These are phyloP conservation scores for Ulota crispa DNA, from an alignment of 225 moss, liverwort and hornwort species.

Conservation along the genomic window DNA sequence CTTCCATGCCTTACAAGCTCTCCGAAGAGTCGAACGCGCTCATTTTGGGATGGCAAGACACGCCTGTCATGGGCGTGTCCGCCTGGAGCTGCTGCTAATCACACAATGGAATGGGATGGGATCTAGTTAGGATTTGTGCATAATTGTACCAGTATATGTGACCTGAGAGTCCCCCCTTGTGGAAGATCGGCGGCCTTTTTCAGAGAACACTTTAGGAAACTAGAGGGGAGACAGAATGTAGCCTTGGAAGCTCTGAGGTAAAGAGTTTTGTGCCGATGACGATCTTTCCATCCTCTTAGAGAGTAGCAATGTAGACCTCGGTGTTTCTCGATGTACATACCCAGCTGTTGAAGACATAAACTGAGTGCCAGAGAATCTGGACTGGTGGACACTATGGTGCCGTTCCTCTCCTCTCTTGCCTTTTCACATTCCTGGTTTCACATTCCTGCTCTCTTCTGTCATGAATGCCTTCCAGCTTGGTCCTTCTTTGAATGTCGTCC, in stretches of 20 bases:
- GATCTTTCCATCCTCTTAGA: slow-evolving; percentile 34
- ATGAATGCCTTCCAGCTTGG: slow-evolving; percentile 1
- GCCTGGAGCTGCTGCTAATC: slow-evolving; percentile 56
- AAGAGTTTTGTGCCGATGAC: slow-evolving; percentile 34
- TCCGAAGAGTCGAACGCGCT: slow-evolving; percentile 54
- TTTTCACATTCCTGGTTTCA: background rate
- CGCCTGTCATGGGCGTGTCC: slow-evolving; percentile 56
- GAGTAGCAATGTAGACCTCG: slow-evolving; percentile 21
- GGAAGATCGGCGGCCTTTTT: slow-evolving; percentile 34
- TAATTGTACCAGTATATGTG: slow-evolving; percentile 59
- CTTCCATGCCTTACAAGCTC: slow-evolving; percentile 59
- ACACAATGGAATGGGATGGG: background rate
- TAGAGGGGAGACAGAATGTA: slow-evolving; percentile 11
- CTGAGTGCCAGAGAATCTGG: slow-evolving; percentile 64
- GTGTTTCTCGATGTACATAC: slow-evolving; percentile 46
- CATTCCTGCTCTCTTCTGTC: background rate
- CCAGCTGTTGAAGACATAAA: slow-evolving; percentile 43
- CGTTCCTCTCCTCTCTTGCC: slow-evolving; percentile 41
- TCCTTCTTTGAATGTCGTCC: background rate
- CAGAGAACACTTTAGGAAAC: slow-evolving; percentile 24
- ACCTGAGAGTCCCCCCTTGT: slow-evolving; percentile 8
- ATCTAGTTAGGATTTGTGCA: slow-evolving; percentile 39
- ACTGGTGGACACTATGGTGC: slow-evolving; percentile 37
- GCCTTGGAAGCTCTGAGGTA: slow-evolving; percentile 45
- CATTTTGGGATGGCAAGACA: slow-evolving; percentile 82